Percentiles rank a stretch among this genome's conserved stretches.
Conservation (phyloP, 305 asterid genomes). For the Fraxinus albicans region DNA sequence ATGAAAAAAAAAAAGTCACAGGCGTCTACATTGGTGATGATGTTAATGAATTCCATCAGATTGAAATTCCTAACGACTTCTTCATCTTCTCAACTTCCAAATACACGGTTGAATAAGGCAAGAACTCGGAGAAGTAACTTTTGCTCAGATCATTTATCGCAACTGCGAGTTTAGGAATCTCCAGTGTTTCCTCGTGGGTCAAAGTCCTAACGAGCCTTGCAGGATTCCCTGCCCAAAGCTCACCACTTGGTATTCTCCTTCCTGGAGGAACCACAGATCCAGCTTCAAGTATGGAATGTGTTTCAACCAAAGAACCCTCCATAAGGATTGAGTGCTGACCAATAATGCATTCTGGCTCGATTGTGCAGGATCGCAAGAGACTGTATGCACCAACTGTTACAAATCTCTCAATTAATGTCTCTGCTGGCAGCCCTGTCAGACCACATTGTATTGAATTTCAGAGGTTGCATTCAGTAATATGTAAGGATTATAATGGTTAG, state of each 20-base stretch:
- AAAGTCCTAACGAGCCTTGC: constrained; percentile 83
- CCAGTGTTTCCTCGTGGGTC: constrained; percentile 82
- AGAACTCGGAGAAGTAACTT: constrained; percentile 70
- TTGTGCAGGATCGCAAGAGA: constrained; percentile 81
- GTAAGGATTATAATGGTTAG: neutral
- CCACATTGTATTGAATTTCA: constrained; percentile 6
- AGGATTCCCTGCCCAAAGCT: constrained; percentile 90
- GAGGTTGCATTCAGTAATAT: neutral
- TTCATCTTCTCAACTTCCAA: constrained; percentile 97
- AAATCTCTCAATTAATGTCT: constrained; percentile 74
- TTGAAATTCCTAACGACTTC: constrained; percentile 66
- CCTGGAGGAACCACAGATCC: constrained; percentile 97
- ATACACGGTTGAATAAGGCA: constrained; percentile 88
- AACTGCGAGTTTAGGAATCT: constrained; percentile 88
- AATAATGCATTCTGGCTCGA: constrained; percentile 94
- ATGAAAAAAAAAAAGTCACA: neutral
- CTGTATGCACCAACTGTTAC: constrained; percentile 89
- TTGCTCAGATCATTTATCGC: constrained; percentile 79
- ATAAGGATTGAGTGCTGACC: constrained; percentile 91
- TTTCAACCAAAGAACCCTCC: constrained; percentile 96
- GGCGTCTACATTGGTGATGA: constrained; percentile 21
- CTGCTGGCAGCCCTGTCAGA: constrained; percentile 80
- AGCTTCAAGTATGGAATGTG: constrained; percentile 92
- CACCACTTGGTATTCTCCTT: constrained; percentile 78
- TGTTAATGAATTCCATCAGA: constrained; percentile 36